phyloP scores from a whole-genome alignment of 495 filamentous ascomycete genomes.

The Aspergillus mulundensis region DNA sequence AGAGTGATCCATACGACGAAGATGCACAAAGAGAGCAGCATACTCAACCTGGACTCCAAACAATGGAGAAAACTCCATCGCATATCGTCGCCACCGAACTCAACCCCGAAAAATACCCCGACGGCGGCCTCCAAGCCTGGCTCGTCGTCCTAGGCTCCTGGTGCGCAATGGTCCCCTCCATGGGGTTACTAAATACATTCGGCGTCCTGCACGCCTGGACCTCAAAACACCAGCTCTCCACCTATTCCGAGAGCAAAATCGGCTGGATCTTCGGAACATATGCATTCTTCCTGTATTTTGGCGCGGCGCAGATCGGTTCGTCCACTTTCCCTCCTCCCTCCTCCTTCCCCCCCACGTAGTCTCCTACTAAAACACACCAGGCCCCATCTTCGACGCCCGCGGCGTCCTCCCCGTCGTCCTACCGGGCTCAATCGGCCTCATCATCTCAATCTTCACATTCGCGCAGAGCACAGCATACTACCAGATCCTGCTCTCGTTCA shows the following conservation, averaged over 20 bases:
- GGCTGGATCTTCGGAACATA: slow-evolving; percentile 74
- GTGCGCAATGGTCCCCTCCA: slow-evolving; percentile 57
- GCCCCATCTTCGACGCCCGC: slow-evolving; percentile 30
- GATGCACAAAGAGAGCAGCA: no score
- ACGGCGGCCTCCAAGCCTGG: slow-evolving; percentile 65
- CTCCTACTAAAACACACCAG: no score
- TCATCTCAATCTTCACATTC: slow-evolving; percentile 37
- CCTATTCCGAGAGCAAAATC: slow-evolving; percentile 52
- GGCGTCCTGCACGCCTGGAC: slow-evolving; percentile 57
- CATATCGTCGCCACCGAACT: no score
- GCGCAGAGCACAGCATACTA: slow-evolving; percentile 49
- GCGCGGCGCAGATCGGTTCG: slow-evolving; percentile 37
- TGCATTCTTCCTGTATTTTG: slow-evolving; percentile 54
- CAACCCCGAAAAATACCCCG: slow-evolving; percentile 43
- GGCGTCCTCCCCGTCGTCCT: slow-evolving; percentile 21
- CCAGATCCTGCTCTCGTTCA: slow-evolving; percentile 40
- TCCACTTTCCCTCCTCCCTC: no score
- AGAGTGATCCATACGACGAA: no score
- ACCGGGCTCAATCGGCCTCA: slow-evolving; percentile 27
- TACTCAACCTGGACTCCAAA: no score
- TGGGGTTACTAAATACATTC: slow-evolving; percentile 66
- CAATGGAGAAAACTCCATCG: no score
- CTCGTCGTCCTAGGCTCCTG: slow-evolving; percentile 61
- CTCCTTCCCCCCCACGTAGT: no score
- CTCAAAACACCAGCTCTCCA: slow-evolving; percentile 51